Evolutionary conservation across 768 basidiomycete species (phyloP), one percentile per base, ranked within the genome.

Genomic region (Rhodosporidiobolus sp.): DNA sequence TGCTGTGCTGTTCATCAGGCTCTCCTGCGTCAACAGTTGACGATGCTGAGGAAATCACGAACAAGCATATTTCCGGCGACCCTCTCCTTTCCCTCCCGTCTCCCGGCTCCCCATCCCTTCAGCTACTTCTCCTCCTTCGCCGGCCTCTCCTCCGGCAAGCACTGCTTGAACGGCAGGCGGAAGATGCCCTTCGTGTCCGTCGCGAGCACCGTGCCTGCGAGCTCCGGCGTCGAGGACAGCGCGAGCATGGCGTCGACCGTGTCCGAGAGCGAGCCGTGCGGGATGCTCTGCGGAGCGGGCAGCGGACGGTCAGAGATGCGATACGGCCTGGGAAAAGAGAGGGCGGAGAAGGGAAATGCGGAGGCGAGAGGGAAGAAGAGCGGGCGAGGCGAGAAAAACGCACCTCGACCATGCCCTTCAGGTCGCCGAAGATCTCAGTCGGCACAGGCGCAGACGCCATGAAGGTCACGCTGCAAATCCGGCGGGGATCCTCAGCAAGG

Each of bases 191-290:
- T 30, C 11, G 48, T 63, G 35, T 63, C 61, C 12, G 61, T 63
- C 49, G 61, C 61, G 35, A 30, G 30, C 10, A 35, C 34, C 8
- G 26, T 35, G 11, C 61, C 61, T 12, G 9, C 34, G 24, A 38
- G 20, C 26, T 6, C 22, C 4, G 16, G 10, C 3, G 24, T 11
- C 30, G 61, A 34, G 5, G 59, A 48, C 22, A 20, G 49, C 2
- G 49, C 24, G 14, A 63, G 61, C 49, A 63, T 50, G 34, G 49
- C 61, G 50, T 50, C n/a, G 49, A 63, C 61, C 26, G 61, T 63
- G 50, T 63, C 49, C 49, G 19, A 14, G 9, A 63, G 10, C 17
- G 34, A 12, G 49, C 20, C 49, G 61, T 63, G 61, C 16, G 61
- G 61, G 34, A 63, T 49, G 11, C 5, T 26, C 58, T 59, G 43